Conservation (phyloP, 345 rosid genomes). For the Corchorus olitorius region DNA sequence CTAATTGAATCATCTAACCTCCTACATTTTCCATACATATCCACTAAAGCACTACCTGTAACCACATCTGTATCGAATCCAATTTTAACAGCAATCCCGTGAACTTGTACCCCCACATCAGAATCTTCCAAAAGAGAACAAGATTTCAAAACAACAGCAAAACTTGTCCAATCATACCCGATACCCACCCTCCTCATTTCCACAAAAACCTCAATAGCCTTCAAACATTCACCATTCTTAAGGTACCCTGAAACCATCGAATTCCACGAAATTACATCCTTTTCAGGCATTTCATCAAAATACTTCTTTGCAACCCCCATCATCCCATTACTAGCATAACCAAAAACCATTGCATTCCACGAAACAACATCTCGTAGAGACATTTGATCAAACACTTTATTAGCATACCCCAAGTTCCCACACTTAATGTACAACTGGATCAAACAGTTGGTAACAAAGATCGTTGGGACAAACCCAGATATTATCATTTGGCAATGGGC, state of each 20-base stretch:
- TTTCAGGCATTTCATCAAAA: slow-evolving; percentile 60
- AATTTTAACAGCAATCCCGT: slow-evolving; percentile 50
- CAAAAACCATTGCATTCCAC: slow-evolving; percentile 68
- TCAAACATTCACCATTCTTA: slow-evolving; percentile 53
- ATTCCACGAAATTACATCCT: slow-evolving; percentile 90
- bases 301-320: slow-evolving; percentile 51
- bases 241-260: slow-evolving; percentile 77
- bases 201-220: slow-evolving; percentile 47
- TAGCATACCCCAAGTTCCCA: slow-evolving; percentile 46
- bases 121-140: slow-evolving; percentile 53
- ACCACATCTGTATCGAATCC: slow-evolving; percentile 69
- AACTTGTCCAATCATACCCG: slow-evolving; percentile 51
- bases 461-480: slow-evolving; percentile 70
- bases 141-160: slow-evolving; percentile 64
- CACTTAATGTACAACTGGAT: slow-evolving; percentile 60
- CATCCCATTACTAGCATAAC: slow-evolving; percentile 51
- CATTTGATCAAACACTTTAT: slow-evolving; percentile 69
- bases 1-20: slow-evolving; percentile 54
- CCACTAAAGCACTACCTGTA: slow-evolving; percentile 77
- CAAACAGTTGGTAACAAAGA: slow-evolving; percentile 74
- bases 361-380: slow-evolving; percentile 64
- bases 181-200: slow-evolving; percentile 56
- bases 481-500: slow-evolving; percentile 76
- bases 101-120: slow-evolving; percentile 67
- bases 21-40: slow-evolving; percentile 88